Percentiles rank a stretch among this genome's conserved stretches.
These are phyloP conservation scores for Aristolochia fimbriata DNA, from an alignment of 164 flowering plant genomes.

Conservation along the genomic window DNA sequence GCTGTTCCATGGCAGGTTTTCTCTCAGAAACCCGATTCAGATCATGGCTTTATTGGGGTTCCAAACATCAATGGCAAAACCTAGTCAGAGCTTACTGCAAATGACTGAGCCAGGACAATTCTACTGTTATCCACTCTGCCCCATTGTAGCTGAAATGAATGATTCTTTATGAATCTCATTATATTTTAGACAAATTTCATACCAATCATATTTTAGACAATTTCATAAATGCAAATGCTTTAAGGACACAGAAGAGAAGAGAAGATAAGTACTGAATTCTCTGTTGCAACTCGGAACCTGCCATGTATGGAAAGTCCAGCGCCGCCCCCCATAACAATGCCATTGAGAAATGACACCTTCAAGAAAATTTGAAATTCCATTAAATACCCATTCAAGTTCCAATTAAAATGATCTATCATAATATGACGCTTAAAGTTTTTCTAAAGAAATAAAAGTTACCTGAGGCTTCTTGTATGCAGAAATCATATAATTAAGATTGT, in stretches of 20 bases:
- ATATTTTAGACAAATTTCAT: too few species aligned
- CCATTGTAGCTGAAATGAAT: too few species aligned
- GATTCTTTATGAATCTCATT: not conserved
- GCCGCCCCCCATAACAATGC: conserved; percentile 97
- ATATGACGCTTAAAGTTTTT: not conserved
- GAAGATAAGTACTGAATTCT: conserved; percentile 59
- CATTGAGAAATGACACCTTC: conserved; percentile 91
- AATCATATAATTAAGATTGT: conserved; percentile 25
- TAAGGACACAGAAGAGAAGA: not conserved
- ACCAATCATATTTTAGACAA: too few species aligned
- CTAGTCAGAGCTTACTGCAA: too few species aligned
- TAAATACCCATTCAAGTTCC: not conserved
- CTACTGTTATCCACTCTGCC: too few species aligned
- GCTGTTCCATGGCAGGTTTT: too few species aligned
- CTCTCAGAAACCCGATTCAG: too few species aligned
- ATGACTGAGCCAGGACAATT: too few species aligned
- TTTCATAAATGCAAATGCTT: not conserved
- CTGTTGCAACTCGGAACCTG: conserved; percentile 82
- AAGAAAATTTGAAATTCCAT: conserved; percentile 8
- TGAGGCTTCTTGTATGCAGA: conserved; percentile 36
- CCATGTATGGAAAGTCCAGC: conserved; percentile 89
- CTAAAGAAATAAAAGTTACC: conserved; percentile 8
- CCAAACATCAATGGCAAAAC: too few species aligned
- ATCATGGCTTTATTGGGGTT: too few species aligned
- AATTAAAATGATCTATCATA: not conserved